Percentiles rank a stretch among this genome's conserved stretches.
Evolutionary conservation across 2,329 filamentous ascomycete species (phyloP).

Genomic region (Trichoderma breve): DNA sequence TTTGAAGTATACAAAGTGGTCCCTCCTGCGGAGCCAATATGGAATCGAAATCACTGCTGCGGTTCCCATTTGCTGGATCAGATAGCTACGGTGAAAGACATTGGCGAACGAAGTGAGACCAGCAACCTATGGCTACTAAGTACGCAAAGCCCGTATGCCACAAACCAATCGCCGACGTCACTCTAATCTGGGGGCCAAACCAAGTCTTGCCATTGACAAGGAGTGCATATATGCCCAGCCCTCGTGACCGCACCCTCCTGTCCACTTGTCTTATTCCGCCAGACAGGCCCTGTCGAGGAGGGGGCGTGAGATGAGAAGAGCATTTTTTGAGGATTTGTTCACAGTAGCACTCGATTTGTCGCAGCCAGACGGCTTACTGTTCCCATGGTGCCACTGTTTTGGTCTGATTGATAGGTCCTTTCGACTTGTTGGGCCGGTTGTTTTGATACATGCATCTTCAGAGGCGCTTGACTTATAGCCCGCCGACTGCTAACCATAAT

Average conservation of each 20-base stretch:
- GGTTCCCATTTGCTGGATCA: neutral
- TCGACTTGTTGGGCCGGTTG: neutral
- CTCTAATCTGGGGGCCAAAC: neutral
- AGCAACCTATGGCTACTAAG: neutral
- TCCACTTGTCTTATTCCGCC: neutral
- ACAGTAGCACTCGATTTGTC: neutral
- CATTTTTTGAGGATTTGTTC: neutral
- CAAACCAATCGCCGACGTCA: neutral
- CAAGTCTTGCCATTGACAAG: slow-evolving; percentile 4
- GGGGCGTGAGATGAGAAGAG: neutral
- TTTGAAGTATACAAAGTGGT: neutral
- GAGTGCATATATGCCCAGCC: slow-evolving; percentile 2
- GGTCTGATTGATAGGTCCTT: neutral
- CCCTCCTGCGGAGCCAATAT: neutral
- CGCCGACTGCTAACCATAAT: neutral
- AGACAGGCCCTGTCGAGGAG: neutral
- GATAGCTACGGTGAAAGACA: neutral
- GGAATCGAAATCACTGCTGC: neutral
- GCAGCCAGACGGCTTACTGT: neutral
- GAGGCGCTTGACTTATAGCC: slow-evolving; percentile 2
- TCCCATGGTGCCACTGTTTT: slow-evolving; percentile 1
- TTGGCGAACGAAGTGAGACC: neutral
- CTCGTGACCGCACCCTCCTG: slow-evolving; percentile 6
- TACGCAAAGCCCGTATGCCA: neutral
- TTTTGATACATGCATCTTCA: neutral